Evolutionary conservation across 1,139 yeast species (phyloP).

Genomic region (Meyerozyma carpophila): DNA sequence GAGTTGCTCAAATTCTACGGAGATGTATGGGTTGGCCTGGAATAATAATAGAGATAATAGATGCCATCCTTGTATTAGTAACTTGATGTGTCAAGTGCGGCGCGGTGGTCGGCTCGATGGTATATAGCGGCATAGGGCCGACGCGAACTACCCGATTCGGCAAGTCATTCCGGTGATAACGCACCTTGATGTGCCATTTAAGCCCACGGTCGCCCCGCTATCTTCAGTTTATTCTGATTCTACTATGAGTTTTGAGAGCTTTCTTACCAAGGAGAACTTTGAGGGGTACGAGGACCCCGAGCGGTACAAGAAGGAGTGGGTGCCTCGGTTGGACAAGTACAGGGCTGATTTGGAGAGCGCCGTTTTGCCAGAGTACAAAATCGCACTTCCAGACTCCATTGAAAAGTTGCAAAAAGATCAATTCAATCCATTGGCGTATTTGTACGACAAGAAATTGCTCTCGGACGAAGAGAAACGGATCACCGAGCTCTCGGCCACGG

Average conservation of each 20-base stretch:
- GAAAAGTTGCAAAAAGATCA: slow-evolving; percentile 29
- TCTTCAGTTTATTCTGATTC: neutral
- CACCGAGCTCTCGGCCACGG: slow-evolving; percentile 39
- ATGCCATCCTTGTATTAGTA: too few species aligned
- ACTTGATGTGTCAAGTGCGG: too few species aligned
- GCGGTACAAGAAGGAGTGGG: slow-evolving; percentile 29
- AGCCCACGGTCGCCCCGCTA: neutral
- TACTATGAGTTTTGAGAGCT: slow-evolving; percentile 10
- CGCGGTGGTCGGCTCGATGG: too few species aligned
- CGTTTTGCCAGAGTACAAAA: slow-evolving; percentile 32
- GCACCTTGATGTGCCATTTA: neutral
- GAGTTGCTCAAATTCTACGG: slow-evolving; percentile 25
- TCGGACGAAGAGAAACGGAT: slow-evolving; percentile 40
- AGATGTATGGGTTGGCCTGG: slow-evolving; percentile 31
- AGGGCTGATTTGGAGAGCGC: slow-evolving; percentile 35
- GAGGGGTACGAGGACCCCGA: slow-evolving; percentile 33
- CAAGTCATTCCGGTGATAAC: neutral
- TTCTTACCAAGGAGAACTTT: slow-evolving; percentile 29
- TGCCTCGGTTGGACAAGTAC: slow-evolving; percentile 49
- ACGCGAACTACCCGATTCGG: neutral
- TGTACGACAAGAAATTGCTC: slow-evolving; percentile 39
- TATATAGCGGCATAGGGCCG: neutral
- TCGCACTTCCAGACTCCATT: slow-evolving; percentile 37
- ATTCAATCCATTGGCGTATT: slow-evolving; percentile 42
- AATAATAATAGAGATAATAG: slow-evolving; percentile 10